Base-by-base conservation (phyloP, 1,284 basidiomycete genomes). In the Lentinus polychrous region DNA sequence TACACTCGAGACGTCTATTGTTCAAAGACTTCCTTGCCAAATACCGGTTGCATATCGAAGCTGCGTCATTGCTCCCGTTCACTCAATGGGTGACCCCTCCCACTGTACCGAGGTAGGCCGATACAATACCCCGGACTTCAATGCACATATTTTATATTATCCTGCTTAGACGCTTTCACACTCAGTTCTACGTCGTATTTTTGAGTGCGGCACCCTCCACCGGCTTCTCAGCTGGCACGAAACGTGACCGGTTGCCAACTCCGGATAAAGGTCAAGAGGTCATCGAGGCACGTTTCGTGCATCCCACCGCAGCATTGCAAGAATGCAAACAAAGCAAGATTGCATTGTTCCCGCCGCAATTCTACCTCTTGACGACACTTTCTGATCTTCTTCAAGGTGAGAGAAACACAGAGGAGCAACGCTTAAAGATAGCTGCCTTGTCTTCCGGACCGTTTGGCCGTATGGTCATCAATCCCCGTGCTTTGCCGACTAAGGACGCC, bases 221-320 rank as follows among this genome's bases (percentile, higher is more conserved):
- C 2, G 74, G 71, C 18, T 78, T 81, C 56, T 72, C 75, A 1
- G 71, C 72, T 12, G 78, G 78, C 7, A 59, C 63, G 43, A 77
- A 74, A 56, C 68, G 77, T 54, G 77, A 81, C 49, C 71, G 70
- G 6, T 63, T 83, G 12, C 82, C 83, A 0, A 84, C 76, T 27
- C 75, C 79, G 65, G 83, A 86, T 60, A 81, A 80, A 46, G 79
- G 78, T 0, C 75, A 76, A 56, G 84, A 87, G 66, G 79, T 87
- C 51, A 69, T 84, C 47, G 73, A 74, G 27, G 77, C 82, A 1
- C 75, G 76, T 17, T 87, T 84, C 59, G 50, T 83, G 15, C 77
- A 76, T 55, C 81, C 81, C 0, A 56, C 53, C 7, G 65, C 63
- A 14, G 77, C 75, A 11, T 65, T 87, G 41, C 60, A 66, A 2